phyloP scores from a whole-genome alignment of 2,329 filamentous ascomycete genomes.

The Neophaeococcomyces mojaviensis region DNA sequence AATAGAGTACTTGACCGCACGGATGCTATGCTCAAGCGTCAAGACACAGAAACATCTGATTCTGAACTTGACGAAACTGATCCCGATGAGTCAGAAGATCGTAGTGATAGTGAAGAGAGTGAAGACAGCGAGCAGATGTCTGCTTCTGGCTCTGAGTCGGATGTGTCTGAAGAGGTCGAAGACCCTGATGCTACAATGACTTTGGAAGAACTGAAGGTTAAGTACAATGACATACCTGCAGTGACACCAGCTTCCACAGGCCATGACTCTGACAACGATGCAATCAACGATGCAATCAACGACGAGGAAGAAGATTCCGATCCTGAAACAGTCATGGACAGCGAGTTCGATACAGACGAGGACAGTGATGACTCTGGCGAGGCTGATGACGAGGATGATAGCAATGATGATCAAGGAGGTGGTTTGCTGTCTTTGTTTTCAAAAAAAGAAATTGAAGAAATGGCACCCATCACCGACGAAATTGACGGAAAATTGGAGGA shows the following conservation, averaged over 20 bases:
- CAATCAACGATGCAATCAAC: slow-evolving; percentile 21
- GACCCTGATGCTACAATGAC: slow-evolving; percentile 40
- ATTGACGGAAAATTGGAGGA: slow-evolving; percentile 19
- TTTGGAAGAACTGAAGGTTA: slow-evolving; percentile 39
- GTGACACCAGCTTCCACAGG: slow-evolving; percentile 10
- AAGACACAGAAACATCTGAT: slow-evolving; percentile 7
- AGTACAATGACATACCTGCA: slow-evolving; percentile 38
- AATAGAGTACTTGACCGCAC: slow-evolving; percentile 47
- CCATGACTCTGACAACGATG: slow-evolving; percentile 3
- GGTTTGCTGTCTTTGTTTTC: slow-evolving; percentile 43
- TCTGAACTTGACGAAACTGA: slow-evolving; percentile 16
- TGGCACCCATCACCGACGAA: slow-evolving; percentile 1
- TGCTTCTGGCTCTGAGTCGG: slow-evolving; percentile 37
- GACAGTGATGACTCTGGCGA: slow-evolving; percentile 44
- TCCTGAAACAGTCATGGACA: slow-evolving; percentile 37
- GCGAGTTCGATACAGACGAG: slow-evolving; percentile 40
- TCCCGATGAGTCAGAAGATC: slow-evolving; percentile 34
- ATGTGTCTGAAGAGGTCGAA: slow-evolving; percentile 34
- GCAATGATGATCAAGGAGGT: slow-evolving; percentile 38
- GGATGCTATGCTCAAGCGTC: slow-evolving; percentile 48
- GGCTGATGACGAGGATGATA: slow-evolving; percentile 35
- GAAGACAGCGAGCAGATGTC: slow-evolving; percentile 39
- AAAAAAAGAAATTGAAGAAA: slow-evolving; percentile 30
- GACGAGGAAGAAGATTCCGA: slow-evolving; percentile 26
- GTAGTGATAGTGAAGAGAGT: slow-evolving; percentile 33